phyloP scores from a whole-genome alignment of 2,329 filamentous ascomycete genomes.

The Cercospora sesami region DNA sequence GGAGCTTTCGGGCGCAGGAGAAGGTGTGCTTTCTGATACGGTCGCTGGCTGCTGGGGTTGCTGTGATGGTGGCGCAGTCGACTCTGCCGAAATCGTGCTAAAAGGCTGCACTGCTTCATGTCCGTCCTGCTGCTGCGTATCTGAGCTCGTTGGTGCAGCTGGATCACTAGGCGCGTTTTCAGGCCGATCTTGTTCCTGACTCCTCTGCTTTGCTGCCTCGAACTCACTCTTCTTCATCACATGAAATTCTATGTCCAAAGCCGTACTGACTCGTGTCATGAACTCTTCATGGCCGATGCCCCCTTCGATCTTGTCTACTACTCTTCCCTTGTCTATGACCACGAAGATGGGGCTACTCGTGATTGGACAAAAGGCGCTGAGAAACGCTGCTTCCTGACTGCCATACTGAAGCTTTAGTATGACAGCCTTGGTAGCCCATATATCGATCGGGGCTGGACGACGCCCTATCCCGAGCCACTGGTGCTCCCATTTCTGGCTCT shows the following conservation, averaged over 20 bases:
- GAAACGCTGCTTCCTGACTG: conserved; percentile 76
- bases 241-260: conserved; percentile 39
- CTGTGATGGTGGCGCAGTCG: not conserved
- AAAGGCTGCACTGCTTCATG: not conserved
- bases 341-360: conserved; percentile 74
- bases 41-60: not conserved
- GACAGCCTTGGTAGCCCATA: conserved; percentile 65
- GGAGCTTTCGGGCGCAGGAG: not conserved
- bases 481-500: conserved; percentile 55
- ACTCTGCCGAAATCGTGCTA: not conserved
- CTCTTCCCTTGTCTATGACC: conserved; percentile 70
- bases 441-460: conserved; percentile 27
- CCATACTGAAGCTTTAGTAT: conserved; percentile 69
- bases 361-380: conserved; percentile 81
- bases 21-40: not conserved
- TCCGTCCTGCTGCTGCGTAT: not conserved
- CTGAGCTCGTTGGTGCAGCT: not conserved
- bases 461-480: conserved; percentile 33
- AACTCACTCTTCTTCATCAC: conserved; percentile 12
- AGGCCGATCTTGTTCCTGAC: conserved; percentile 6
- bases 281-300: conserved; percentile 66
- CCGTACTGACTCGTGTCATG: conserved; percentile 54
- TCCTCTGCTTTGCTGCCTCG: conserved; percentile 13
- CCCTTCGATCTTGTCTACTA: conserved; percentile 72
- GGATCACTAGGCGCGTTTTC: not conserved